A percentile compares a stretch with the other conserved stretches of the same genome.
Conservation (phyloP, 2,329 filamentous ascomycete species). For the Ophiostoma tasmaniense region DNA sequence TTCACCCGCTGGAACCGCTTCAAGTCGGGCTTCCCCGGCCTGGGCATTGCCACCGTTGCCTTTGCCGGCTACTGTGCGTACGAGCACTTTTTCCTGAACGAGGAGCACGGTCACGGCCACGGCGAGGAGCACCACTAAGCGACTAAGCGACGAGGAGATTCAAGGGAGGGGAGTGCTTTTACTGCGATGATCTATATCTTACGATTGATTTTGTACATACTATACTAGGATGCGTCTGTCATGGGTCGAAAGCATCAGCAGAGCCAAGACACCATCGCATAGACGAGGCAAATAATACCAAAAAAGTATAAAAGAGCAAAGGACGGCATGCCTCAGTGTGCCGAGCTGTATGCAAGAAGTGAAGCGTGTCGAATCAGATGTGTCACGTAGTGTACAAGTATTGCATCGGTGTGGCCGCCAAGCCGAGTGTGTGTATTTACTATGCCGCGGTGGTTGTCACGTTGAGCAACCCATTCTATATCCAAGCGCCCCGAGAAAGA, state of each 20-base stretch:
- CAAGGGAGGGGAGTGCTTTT: not conserved
- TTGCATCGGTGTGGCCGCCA: not conserved
- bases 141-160: not conserved
- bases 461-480: not conserved
- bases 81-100: conserved; percentile 76
- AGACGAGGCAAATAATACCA: conserved; percentile 1
- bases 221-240: not conserved
- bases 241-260: not conserved
- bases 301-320: not conserved
- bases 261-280: not conserved
- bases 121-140: conserved; percentile 48
- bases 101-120: conserved; percentile 52
- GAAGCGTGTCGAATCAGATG: not conserved
- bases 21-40: conserved; percentile 74
- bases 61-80: conserved; percentile 85
- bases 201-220: conserved; percentile 11
- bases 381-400: not conserved
- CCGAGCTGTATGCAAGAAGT: not conserved
- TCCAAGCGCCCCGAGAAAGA: not conserved
- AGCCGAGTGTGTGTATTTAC: not conserved
- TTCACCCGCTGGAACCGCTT: conserved; percentile 89
- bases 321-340: too few species aligned
- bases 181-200: conserved; percentile 1
- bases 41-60: conserved; percentile 85
- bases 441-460: not conserved